Evolutionary conservation across 1,139 yeast species (phyloP).

Genomic region (Scheffersomyces cryptocercus): DNA sequence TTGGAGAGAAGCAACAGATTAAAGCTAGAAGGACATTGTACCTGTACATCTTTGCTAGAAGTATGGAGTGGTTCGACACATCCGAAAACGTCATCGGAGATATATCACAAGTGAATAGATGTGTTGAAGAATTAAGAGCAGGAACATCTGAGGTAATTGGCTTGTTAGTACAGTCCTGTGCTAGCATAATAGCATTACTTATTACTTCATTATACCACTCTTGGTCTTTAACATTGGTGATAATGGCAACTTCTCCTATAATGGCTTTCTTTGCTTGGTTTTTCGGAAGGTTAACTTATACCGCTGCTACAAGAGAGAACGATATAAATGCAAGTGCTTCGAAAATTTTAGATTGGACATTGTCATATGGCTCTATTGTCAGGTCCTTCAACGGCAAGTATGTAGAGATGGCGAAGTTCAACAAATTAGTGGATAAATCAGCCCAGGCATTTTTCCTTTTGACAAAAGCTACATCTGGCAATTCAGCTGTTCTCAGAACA

Average conservation of each 20-base stretch:
- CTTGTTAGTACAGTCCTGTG: slow-evolving; percentile 49
- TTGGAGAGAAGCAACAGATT: slow-evolving; percentile 72
- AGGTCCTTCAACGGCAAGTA: slow-evolving; percentile 61
- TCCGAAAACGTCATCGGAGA: slow-evolving; percentile 59
- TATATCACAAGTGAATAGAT: slow-evolving; percentile 64
- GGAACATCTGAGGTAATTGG: slow-evolving; percentile 74
- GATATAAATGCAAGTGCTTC: slow-evolving; percentile 55
- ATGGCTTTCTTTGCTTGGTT: slow-evolving; percentile 51
- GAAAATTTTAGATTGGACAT: slow-evolving; percentile 67
- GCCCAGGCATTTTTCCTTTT: slow-evolving; percentile 49
- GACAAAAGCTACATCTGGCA: slow-evolving; percentile 53
- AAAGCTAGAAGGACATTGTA: slow-evolving; percentile 53
- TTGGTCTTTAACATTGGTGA: slow-evolving; percentile 81
- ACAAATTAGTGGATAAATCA: slow-evolving; percentile 38
- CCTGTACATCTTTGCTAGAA: slow-evolving; percentile 33
- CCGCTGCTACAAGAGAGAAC: slow-evolving; percentile 60
- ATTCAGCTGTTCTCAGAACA: slow-evolving; percentile 57
- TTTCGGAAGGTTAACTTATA: slow-evolving; percentile 54
- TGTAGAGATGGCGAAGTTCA: slow-evolving; percentile 50
- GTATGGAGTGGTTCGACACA: slow-evolving; percentile 61
- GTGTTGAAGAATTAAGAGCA: slow-evolving; percentile 74
- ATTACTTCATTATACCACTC: slow-evolving; percentile 73
- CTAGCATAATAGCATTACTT: slow-evolving; percentile 56
- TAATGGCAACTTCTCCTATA: slow-evolving; percentile 71
- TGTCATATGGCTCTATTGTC: slow-evolving; percentile 60